A percentile compares a stretch with the other conserved stretches of the same genome.
Conservation (phyloP, 2,329 filamentous ascomycete species). For the Exophiala alcalophila region DNA sequence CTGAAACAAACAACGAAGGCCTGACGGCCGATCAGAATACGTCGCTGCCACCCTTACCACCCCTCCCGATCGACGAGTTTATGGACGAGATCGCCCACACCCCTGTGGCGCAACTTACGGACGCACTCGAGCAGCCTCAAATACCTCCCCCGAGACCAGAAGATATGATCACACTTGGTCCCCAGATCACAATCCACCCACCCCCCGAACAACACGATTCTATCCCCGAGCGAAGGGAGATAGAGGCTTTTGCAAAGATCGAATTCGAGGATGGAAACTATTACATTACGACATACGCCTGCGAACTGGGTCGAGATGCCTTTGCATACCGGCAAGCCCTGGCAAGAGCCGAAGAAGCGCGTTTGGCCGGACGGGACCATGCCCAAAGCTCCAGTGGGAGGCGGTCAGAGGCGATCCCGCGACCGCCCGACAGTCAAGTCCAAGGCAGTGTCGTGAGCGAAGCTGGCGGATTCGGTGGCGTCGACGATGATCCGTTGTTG, state of each 20-base stretch:
- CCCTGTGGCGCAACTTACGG: conserved; percentile 10
- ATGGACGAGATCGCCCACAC: conserved; percentile 5
- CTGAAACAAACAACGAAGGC: conserved; percentile 5
- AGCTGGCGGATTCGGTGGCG: conserved; percentile 48
- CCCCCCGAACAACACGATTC: too few species aligned
- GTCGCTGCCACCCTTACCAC: conserved; percentile 18
- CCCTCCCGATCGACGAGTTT: conserved; percentile 15
- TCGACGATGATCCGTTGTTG: conserved; percentile 25
- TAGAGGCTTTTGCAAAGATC: conserved; percentile 62
- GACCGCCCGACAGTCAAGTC: conserved; percentile 43
- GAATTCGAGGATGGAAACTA: conserved; percentile 64
- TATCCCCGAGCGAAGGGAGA: conserved; percentile 31
- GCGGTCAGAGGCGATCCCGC: conserved; percentile 45
- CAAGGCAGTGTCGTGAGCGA: conserved; percentile 54
- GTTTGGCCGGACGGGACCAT: conserved; percentile 37
- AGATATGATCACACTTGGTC: not conserved
- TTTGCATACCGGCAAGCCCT: conserved; percentile 49
- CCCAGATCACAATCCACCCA: too few species aligned
- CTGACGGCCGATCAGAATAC: conserved; percentile 7
- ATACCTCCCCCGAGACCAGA: not conserved
- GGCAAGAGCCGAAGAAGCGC: conserved; percentile 43
- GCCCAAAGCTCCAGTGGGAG: conserved; percentile 46
- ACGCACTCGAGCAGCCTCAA: conserved; percentile 7
- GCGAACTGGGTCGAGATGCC: conserved; percentile 62
- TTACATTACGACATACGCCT: conserved; percentile 62